Percentiles rank a stretch among this genome's conserved stretches.
Evolutionary conservation across 2,329 filamentous ascomycete genomes (phyloP).

Genomic region (Phialemonium atrogriseum): DNA sequence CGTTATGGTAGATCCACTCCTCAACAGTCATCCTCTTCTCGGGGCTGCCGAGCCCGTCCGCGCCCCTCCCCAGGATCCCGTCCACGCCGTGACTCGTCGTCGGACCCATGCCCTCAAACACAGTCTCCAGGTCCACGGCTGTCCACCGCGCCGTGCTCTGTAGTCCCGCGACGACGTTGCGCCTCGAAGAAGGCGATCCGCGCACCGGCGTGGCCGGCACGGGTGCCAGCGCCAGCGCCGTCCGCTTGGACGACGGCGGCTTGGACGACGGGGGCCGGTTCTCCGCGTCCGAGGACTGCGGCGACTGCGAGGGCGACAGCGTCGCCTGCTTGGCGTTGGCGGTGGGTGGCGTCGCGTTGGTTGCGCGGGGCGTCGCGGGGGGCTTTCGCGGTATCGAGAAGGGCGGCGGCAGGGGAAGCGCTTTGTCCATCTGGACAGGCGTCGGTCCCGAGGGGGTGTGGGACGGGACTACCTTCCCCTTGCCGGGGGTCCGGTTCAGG

Average conservation of each 20-base stretch:
- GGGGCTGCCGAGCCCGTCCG: constrained; percentile 54
- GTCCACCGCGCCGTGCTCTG: constrained; percentile 59
- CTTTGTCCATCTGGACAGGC: constrained; percentile 10
- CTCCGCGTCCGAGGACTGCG: constrained; percentile 72
- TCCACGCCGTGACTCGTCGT: constrained; percentile 35
- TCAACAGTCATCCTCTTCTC: constrained; percentile 91
- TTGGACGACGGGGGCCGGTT: constrained; percentile 67
- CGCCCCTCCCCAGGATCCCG: constrained; percentile 42
- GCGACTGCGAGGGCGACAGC: constrained; percentile 56
- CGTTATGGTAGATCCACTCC: constrained; percentile 83
- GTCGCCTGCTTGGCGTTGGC: constrained; percentile 44
- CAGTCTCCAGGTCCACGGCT: constrained; percentile 64
- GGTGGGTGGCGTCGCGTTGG: constrained; percentile 26
- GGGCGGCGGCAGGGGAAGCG: constrained; percentile 20
- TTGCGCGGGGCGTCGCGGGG: constrained; percentile 33
- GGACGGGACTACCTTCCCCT: constrained; percentile 6
- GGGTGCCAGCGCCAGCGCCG: constrained; percentile 32
- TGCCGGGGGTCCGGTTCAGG: constrained; percentile 4
- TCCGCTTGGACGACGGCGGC: constrained; percentile 37
- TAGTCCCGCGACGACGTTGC: constrained; percentile 46
- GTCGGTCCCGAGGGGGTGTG: not conserved
- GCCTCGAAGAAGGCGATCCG: constrained; percentile 56
- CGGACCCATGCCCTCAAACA: constrained; percentile 39
- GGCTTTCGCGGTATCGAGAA: constrained; percentile 13
- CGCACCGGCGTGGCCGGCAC: constrained; percentile 38